Evolutionary conservation across 768 basidiomycete species (phyloP).

Genomic region (Pulveroboletus sp.): DNA sequence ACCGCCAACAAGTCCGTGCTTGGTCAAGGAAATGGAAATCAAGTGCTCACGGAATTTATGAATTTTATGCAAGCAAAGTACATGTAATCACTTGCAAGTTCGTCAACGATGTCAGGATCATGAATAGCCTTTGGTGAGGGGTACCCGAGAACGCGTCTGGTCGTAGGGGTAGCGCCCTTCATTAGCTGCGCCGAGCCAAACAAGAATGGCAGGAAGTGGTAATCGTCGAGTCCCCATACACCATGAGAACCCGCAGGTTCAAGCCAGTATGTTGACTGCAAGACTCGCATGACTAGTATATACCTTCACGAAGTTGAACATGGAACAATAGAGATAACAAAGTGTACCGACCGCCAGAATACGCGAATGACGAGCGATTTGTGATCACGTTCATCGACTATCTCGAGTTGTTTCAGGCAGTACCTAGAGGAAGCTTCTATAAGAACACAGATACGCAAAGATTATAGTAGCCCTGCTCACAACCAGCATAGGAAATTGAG

Average conservation of each 20-base stretch:
- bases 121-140: constrained; percentile 91
- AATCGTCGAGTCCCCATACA: constrained; percentile 96
- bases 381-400: constrained; percentile 61
- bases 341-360: constrained; percentile 71
- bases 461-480: constrained; percentile 42
- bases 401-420: constrained; percentile 69
- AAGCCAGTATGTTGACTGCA: constrained; percentile 95
- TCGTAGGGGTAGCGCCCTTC: constrained; percentile 6
- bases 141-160: constrained; percentile 46
- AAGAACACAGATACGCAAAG: neutral
- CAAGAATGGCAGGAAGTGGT: constrained; percentile 91
- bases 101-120: constrained; percentile 84
- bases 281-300: constrained; percentile 71
- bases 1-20: neutral
- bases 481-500: constrained; percentile 96
- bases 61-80: constrained; percentile 95
- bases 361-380: constrained; percentile 73
- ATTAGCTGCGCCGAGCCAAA: constrained; percentile 77
- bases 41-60: constrained; percentile 76
- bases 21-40: neutral
- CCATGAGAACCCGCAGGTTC: constrained; percentile 99
- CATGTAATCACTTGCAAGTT: constrained; percentile 90
- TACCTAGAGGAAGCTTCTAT: constrained; percentile 46
- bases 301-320: constrained; percentile 41
- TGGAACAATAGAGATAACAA: neutral